Conservation (phyloP, 768 basidiomycete genomes). For the Antrodiella citrinella region DNA sequence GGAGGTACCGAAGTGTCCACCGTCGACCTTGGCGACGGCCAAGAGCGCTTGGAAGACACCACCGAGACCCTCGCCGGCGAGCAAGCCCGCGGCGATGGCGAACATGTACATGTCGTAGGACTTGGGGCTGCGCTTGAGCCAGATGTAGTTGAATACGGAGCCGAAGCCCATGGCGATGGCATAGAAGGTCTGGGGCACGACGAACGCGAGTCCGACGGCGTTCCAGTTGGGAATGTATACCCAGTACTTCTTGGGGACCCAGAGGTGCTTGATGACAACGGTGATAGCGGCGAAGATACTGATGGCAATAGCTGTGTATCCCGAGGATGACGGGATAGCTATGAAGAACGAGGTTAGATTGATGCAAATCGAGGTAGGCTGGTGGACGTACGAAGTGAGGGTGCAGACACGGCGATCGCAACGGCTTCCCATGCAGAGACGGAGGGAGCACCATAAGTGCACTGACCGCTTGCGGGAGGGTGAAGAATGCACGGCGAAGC, state of each 20-base stretch:
- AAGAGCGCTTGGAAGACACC: conserved; percentile 54
- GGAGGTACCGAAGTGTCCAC: conserved; percentile 37
- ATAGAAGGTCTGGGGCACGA: conserved; percentile 43
- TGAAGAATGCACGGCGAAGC: conserved; percentile 49
- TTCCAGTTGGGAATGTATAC: conserved; percentile 49
- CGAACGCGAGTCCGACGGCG: conserved; percentile 39
- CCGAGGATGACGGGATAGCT: conserved; percentile 48
- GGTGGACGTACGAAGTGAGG: conserved; percentile 34
- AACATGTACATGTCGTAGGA: conserved; percentile 53
- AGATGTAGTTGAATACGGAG: conserved; percentile 39
- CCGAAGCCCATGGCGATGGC: conserved; percentile 46
- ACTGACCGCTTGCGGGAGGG: conserved; percentile 25
- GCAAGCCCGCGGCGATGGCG: conserved; percentile 42
- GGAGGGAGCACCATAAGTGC: conserved; percentile 49
- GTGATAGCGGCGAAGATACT: conserved; percentile 36
- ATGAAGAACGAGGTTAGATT: background rate
- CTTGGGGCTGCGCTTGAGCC: conserved; percentile 36
- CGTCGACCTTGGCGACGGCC: conserved; percentile 43
- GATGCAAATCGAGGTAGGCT: background rate
- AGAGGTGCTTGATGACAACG: conserved; percentile 38
- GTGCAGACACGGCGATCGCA: conserved; percentile 40
- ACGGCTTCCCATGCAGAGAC: conserved; percentile 52
- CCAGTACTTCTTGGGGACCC: conserved; percentile 43
- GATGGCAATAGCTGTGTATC: conserved; percentile 49
- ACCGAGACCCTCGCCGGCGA: conserved; percentile 54